Base-by-base conservation (phyloP, 2,329 filamentous ascomycete genomes). In the Mollisia scopiformis region DNA sequence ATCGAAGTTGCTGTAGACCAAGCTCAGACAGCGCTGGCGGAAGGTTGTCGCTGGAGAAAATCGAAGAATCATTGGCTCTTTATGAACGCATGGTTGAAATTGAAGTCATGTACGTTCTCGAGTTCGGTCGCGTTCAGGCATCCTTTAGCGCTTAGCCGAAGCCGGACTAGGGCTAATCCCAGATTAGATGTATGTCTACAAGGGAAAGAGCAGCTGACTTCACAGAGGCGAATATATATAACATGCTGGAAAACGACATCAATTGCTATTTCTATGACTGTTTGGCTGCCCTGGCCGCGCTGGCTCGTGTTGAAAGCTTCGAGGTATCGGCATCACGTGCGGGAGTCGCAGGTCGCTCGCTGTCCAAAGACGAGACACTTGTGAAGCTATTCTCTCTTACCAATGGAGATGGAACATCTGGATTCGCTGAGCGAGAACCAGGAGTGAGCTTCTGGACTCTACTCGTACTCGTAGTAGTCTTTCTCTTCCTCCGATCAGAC, bases 341-440 rank as follows among this genome's bases (percentile, higher is more conserved):
- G n/a, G 69, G 63, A 5, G 68, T 65, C 7, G 41, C 33, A 39
- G 68, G 55, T 11, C 62, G 62, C n/a, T 73, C 70, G 51, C 65
- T 72, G 30, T 72, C 72, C 39, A 66, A 54, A 27, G 71, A 73
- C 19, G 70, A 71, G 13, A 69, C 58, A 61, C 70, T 72, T 0
- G 67, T 69, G 52, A 68, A 67, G 54, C 71, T 73, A 41, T 69
- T 72, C 53, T 71, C 66, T 56, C 70, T 64, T 3, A 70, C 63
- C 23, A 74, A 55, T 3, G 71, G 72, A 31, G 70, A 72, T 47
- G 56, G 69, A 3, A 71, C 66, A 19, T 73, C 70, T 2, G 72
- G 72, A 21, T 70, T 72, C 13, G 68, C 62, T 41, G 71, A 68
- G 10, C 70, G 64, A 43, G 66, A 66, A 19, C 66, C 47, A 39